Conservation (phyloP, 1,284 basidiomycete genomes). For the Moesziomyces antarcticus region DNA sequence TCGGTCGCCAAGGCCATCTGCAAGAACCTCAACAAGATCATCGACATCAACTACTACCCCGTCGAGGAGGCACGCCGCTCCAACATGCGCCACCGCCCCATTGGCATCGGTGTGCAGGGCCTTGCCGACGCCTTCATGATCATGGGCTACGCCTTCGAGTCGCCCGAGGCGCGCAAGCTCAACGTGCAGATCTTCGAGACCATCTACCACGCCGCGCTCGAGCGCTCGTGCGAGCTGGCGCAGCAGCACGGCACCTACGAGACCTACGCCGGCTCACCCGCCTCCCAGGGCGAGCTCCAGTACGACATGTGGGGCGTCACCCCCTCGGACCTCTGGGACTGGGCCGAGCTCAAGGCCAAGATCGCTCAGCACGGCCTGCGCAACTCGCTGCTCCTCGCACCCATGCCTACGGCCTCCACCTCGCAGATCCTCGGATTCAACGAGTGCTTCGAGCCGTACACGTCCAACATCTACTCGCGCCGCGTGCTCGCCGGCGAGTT, state of each 20-base stretch:
- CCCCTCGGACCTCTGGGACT: conserved; percentile 95
- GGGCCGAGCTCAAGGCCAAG: conserved; percentile 86
- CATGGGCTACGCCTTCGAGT: conserved; percentile 94
- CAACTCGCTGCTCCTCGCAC: conserved; percentile 93
- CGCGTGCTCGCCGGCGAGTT: conserved; percentile 99
- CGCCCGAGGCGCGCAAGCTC: conserved; percentile 83
- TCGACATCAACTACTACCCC: conserved; percentile 92
- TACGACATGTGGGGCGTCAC: conserved; percentile 95
- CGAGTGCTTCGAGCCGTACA: conserved; percentile 98
- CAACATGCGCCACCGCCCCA: conserved; percentile 97
- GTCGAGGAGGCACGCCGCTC: conserved; percentile 88
- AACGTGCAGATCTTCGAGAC: conserved; percentile 99
- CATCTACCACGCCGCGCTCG: conserved; percentile 95
- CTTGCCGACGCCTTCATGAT: conserved; percentile 99
- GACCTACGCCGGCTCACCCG: conserved; percentile 91
- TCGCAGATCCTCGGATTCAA: conserved; percentile 99
- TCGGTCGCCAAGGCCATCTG: conserved; percentile 80
- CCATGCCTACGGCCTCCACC: conserved; percentile 99
- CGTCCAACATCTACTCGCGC: conserved; percentile 97
- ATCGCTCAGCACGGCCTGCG: conserved; percentile 87
- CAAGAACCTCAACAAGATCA: conserved; percentile 89
- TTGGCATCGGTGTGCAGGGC: conserved; percentile 97
- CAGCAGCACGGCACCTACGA: conserved; percentile 85
- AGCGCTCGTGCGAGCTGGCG: conserved; percentile 91
- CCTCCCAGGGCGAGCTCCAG: conserved; percentile 87